Evolutionary conservation across 2,329 filamentous ascomycete species (phyloP), one percentile per base, ranked within the genome.

Genomic region (Madurella fahalii): DNA sequence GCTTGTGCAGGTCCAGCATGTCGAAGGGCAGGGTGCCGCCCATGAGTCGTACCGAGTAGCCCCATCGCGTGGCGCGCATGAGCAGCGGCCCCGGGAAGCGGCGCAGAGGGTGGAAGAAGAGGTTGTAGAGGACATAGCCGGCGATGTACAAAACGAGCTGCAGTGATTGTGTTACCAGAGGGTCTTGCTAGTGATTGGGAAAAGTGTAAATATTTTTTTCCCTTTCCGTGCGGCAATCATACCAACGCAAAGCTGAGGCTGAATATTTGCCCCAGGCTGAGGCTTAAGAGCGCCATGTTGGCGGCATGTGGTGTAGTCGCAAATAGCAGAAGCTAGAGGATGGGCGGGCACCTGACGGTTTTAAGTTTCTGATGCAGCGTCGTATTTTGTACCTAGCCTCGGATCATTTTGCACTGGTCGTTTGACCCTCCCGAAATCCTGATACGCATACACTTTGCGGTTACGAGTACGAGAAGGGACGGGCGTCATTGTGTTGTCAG

Each of bases 71-170:
- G 25, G 62, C 63, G 52, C 60, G 61, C 53, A 61, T 61, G 32
- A 63, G 50, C 45, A 60, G 52, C 5, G 69, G 69, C 1, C 69
- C 69, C 0, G 70, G 69, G 45, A 64, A 68, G 13, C 50, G 49
- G 11, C 60, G 54, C 15, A 72, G 67, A 2, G 70, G 69, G 53
- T 72, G 70, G 32, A 71, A 57, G 57, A 62, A 65, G 55, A 71
- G 53, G 52, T 70, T 70, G 59, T 69, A 69, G 30, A 68, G 16
- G 40, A 54, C 41, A 47, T 57, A 37, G 32, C n/a, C 18, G 16
- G 43, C 2, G n/a, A 47, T n/a, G 55, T 64, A 62, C 12, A 56
- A 3, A 17, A 40, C 30, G 20, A 52, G 17, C 58, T 61, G 30
- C 5, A 2, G 3, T 4, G 12, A 12, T 12, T 9, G 18, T 34